Conservation (phyloP, 75 land plant species). For the Picea glauca region DNA sequence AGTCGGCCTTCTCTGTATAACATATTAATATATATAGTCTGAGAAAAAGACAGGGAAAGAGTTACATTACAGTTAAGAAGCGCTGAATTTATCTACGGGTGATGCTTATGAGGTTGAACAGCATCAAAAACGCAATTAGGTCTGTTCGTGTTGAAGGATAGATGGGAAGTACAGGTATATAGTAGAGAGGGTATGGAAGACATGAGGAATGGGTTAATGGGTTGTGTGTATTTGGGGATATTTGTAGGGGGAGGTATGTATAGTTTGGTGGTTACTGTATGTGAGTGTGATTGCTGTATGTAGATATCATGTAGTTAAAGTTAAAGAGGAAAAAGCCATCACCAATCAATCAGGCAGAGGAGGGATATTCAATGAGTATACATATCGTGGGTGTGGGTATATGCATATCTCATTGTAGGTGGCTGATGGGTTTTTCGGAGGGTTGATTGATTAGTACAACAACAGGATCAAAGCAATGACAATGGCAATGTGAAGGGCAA, state of each 20-base stretch:
- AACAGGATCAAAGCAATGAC: too few relatives aligned
- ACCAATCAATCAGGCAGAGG: background rate
- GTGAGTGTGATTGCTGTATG: background rate
- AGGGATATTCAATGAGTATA: constrained; percentile 4
- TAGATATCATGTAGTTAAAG: background rate
- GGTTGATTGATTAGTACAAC: background rate
- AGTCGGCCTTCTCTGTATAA: background rate
- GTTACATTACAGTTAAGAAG: background rate
- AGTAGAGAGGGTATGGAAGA: too few relatives aligned
- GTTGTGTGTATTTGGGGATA: background rate
- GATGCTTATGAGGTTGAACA: background rate
- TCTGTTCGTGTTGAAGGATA: background rate
- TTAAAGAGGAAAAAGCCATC: background rate
- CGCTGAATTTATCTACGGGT: background rate
- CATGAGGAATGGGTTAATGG: background rate
- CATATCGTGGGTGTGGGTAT: background rate
- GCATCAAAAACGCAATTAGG: background rate
- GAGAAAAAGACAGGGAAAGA: background rate
- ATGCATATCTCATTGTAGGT: background rate
- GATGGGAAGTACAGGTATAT: background rate
- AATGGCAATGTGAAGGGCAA: too few relatives aligned
- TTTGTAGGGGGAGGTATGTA: background rate
- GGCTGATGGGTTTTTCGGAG: background rate
- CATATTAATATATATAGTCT: background rate
- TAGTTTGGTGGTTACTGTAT: constrained; percentile 6